Conservation (phyloP, 2,329 filamentous ascomycete genomes). For the Botryosphaeria dothidea region DNA sequence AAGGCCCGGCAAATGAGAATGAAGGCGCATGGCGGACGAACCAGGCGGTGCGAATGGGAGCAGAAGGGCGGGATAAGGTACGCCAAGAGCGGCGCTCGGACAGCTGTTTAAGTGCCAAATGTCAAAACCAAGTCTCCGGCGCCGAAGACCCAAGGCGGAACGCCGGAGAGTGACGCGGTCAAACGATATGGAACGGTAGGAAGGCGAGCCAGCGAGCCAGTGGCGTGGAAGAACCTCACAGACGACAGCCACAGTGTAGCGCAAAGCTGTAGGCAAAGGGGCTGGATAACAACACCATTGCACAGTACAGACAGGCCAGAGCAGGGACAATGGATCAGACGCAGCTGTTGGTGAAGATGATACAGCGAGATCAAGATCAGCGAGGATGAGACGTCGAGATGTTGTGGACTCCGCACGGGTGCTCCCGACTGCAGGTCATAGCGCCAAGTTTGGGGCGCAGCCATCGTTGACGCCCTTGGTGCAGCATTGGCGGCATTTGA, state of each 20-base stretch:
- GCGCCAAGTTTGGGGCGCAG: constrained; percentile 7
- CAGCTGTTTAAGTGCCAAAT: neutral
- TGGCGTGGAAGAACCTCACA: neutral
- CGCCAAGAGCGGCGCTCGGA: constrained; percentile 1
- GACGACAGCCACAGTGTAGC: neutral
- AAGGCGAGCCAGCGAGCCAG: neutral
- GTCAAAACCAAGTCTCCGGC: neutral
- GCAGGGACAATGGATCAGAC: neutral
- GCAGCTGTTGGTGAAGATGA: neutral
- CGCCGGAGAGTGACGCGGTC: neutral
- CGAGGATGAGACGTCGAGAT: neutral
- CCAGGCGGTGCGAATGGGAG: neutral
- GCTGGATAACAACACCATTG: no score
- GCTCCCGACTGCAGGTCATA: constrained; percentile 10
- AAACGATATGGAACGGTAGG: neutral
- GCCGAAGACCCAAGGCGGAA: neutral
- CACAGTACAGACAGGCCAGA: neutral
- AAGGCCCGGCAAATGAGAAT: constrained; percentile 6
- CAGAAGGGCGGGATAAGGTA: neutral
- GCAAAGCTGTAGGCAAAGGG: neutral
- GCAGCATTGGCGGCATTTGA: neutral
- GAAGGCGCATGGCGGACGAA: neutral
- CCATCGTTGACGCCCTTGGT: neutral
- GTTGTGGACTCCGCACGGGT: neutral
- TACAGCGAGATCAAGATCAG: neutral